phyloP scores from a whole-genome alignment of 192 early-diverging fungal genomes.

The Umbelopsis vinacea region DNA sequence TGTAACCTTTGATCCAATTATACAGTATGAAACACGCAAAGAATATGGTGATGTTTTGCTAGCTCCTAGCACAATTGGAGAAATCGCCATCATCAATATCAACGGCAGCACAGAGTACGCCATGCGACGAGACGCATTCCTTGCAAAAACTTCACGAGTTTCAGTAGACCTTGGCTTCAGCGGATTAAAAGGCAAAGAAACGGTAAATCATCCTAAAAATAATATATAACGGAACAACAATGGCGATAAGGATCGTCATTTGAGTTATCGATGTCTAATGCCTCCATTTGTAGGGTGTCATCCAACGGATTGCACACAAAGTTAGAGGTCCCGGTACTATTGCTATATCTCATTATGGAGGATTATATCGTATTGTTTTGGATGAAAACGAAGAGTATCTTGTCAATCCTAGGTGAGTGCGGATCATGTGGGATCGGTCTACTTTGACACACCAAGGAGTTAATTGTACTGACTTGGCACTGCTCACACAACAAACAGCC shows the following conservation, averaged over 20 bases:
- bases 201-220: slow-evolving; percentile 25
- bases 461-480: neutral
- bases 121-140: slow-evolving; percentile 64
- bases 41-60: slow-evolving; percentile 68
- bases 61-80: slow-evolving; percentile 64
- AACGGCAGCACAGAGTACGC: slow-evolving; percentile 59
- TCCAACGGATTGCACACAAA: slow-evolving; percentile 63
- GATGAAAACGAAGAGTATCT: slow-evolving; percentile 71
- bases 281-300: slow-evolving; percentile 47
- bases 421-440: neutral
- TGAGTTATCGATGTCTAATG: neutral
- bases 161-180: slow-evolving; percentile 48
- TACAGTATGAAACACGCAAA: slow-evolving; percentile 59
- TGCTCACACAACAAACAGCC: slow-evolving; percentile 22
- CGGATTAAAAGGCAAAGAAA: slow-evolving; percentile 36
- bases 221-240: too few species aligned
- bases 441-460: too few species aligned
- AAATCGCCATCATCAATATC: slow-evolving; percentile 65
- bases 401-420: slow-evolving; percentile 67
- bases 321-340: slow-evolving; percentile 69
- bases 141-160: slow-evolving; percentile 64
- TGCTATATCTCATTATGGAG: slow-evolving; percentile 68
- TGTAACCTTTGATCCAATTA: too few species aligned
- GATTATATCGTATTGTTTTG: slow-evolving; percentile 70
- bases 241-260: neutral